These are phyloP conservation scores for Coemansia sp. DNA, from an alignment of 192 early-diverging fungal species.

Conservation along the genomic window DNA sequence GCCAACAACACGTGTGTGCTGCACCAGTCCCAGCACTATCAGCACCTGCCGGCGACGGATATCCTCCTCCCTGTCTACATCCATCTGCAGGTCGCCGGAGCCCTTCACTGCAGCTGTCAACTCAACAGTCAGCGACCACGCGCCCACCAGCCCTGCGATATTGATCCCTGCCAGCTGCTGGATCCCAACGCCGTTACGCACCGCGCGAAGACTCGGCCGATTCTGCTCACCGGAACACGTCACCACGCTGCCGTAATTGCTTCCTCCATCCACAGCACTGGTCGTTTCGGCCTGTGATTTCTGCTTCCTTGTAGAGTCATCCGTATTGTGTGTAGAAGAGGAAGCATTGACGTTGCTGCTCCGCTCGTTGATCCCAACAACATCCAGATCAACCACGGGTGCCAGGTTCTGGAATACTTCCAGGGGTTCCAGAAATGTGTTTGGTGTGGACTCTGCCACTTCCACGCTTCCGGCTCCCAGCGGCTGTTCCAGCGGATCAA, in stretches of 20 bases:
- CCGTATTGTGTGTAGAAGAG: background rate
- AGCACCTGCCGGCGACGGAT: conserved; percentile 13
- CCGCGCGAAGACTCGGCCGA: conserved; percentile 75
- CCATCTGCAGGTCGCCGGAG: conserved; percentile 6
- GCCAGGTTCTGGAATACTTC: conserved; percentile 73
- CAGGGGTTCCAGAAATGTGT: conserved; percentile 60
- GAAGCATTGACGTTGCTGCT: background rate
- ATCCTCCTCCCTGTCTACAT: conserved; percentile 10
- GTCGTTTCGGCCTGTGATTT: background rate
- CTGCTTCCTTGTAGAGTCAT: background rate
- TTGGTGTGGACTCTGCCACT: conserved; percentile 8
- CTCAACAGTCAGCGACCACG: conserved; percentile 68
- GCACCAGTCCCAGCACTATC: conserved; percentile 26
- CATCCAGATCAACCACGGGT: conserved; percentile 83
- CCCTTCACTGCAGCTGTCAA: background rate
- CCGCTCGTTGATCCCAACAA: conserved; percentile 70
- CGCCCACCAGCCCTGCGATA: conserved; percentile 65
- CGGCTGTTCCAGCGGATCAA: conserved; percentile 7
- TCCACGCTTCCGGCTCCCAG: background rate
- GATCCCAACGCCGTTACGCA: conserved; percentile 89
- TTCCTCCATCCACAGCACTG: conserved; percentile 18
- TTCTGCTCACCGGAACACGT: conserved; percentile 80
- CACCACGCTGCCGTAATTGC: conserved; percentile 66
- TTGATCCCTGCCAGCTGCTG: conserved; percentile 60
- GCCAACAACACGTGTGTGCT: conserved; percentile 30